Conservation (phyloP, 805 yeast genomes). For the Candida michaelii region DNA sequence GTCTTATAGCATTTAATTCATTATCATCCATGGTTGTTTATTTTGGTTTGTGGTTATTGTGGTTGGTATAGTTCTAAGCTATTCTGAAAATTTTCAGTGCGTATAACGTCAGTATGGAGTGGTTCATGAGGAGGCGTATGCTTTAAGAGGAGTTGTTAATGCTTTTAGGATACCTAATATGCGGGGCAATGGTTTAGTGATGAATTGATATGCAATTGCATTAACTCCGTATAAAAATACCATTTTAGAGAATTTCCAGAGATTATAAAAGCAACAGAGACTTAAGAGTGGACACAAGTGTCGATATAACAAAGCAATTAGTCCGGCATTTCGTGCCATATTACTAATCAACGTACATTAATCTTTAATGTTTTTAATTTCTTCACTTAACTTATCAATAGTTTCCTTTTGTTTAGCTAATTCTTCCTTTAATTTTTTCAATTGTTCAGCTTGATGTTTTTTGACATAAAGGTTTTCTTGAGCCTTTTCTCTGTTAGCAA, state of each 20-base stretch:
- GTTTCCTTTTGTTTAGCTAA: slow-evolving; percentile 71
- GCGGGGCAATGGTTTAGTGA: too few relatives aligned
- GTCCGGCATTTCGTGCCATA: too few relatives aligned
- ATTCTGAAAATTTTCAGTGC: slow-evolving; percentile 4
- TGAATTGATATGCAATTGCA: too few relatives aligned
- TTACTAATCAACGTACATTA: slow-evolving; percentile 16
- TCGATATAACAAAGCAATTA: too few relatives aligned
- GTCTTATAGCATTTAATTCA: slow-evolving; percentile 86
- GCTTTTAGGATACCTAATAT: too few relatives aligned
- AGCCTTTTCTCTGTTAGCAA: slow-evolving; percentile 86
- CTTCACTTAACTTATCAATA: slow-evolving; percentile 48
- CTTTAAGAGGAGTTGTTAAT: not conserved
- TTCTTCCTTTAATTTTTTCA: slow-evolving; percentile 71
- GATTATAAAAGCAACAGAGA: too few relatives aligned
- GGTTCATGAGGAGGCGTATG: not conserved
- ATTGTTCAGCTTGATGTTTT: slow-evolving; percentile 88
- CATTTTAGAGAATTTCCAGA: too few relatives aligned
- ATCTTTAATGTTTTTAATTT: slow-evolving; percentile 51
- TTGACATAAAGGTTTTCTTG: slow-evolving; percentile 82
- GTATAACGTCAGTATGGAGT: too few relatives aligned
- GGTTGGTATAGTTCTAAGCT: not conserved
- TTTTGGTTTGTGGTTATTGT: not conserved
- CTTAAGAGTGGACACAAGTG: too few relatives aligned
- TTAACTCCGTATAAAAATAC: too few relatives aligned
- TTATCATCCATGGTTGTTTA: slow-evolving; percentile 68